A percentile compares a stretch with the other conserved stretches of the same genome.
Evolutionary conservation across 1,139 yeast genomes (phyloP).

Genomic region (Oligophagozyma castellii): DNA sequence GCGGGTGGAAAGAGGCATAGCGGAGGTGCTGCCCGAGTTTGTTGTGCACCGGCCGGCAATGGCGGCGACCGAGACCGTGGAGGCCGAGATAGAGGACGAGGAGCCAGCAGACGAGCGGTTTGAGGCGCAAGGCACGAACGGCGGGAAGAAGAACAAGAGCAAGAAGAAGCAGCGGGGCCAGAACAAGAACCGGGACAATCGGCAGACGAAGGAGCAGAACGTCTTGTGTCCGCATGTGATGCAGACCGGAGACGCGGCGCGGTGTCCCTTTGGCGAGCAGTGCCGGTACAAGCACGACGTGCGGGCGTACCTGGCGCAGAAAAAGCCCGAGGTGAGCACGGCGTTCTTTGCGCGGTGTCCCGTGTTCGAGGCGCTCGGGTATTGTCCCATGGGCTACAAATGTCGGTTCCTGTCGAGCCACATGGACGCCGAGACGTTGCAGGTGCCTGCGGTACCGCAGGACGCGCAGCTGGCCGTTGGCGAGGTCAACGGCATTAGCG

Average conservation of each 20-base stretch:
- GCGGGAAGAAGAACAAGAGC: slow-evolving; percentile 29
- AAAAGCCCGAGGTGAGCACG: slow-evolving; percentile 50
- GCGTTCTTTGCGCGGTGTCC: slow-evolving; percentile 54
- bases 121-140: slow-evolving; percentile 10
- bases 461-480: slow-evolving; percentile 13
- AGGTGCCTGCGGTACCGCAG: slow-evolving; percentile 33
- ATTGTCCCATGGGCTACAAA: slow-evolving; percentile 83
- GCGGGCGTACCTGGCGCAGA: slow-evolving; percentile 44
- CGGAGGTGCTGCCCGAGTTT: slow-evolving; percentile 52
- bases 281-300: slow-evolving; percentile 75
- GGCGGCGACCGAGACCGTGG: slow-evolving; percentile 3
- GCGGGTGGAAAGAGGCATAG: no score
- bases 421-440: slow-evolving; percentile 35
- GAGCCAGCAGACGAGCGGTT: slow-evolving; percentile 29
- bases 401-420: slow-evolving; percentile 89
- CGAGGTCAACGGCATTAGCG: slow-evolving; percentile 54
- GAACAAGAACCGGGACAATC: slow-evolving; percentile 73
- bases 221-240: slow-evolving; percentile 51
- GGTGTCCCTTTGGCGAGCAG: slow-evolving; percentile 57
- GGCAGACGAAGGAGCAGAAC: slow-evolving; percentile 52
- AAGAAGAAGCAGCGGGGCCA: slow-evolving; percentile 59
- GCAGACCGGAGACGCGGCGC: slow-evolving; percentile 33
- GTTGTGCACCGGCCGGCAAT: no score
- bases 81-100: slow-evolving; percentile 32
- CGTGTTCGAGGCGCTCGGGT: slow-evolving; percentile 66